Base-by-base conservation (phyloP, 257 asterid species). In the Nicotiana undulata region DNA sequence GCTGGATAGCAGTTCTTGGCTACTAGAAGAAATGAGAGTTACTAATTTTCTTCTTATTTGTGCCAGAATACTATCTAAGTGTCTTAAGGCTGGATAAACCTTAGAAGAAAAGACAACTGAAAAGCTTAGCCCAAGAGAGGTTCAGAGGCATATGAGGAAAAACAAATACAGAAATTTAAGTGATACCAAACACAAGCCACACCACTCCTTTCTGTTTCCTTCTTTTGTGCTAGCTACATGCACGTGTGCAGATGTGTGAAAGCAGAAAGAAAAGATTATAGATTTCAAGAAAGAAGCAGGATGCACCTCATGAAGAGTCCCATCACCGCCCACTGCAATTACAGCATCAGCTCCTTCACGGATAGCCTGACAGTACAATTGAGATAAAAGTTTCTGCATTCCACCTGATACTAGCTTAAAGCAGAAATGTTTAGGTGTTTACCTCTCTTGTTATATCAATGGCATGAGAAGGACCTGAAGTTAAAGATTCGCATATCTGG, bases 301-400 rank as follows among this genome's bases (percentile, higher is more conserved):
- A 34, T 63, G 56, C 82, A 94, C 98, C 97, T 92, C 98, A 18
- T 94, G 98, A 84, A 94, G 97, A 81, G 98, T 94, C 81, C 98
- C 97, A 84, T 94, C 98, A 24, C 98, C 98, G 55, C 98, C 98
- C 83, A 94, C 98, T 20, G 98, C 97, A 84, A 94, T 82, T 81
- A 94, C 97, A 55, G 97, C 98, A 85, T 93, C 93, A 68, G 93
- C 98, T 87, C 98, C 97, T 82, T 94, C 94, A 12, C 93, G 96
- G 79, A 93, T 94, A 79, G 98, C 98, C 98, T 94, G 91, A 75
- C 79, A 65, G 82, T 40, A 81, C 4, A 76, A 34, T 79, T 64
- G 75, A 81, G 56, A 74, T 81, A 76, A 85, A 79, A 64, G 63
- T 81, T 51, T 55, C 81, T 44, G 84, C 29, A 81, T 56, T 31